These are phyloP conservation scores for Petunia hybrid DNA, from an alignment of 305 asterid species.

Conservation along the genomic window DNA sequence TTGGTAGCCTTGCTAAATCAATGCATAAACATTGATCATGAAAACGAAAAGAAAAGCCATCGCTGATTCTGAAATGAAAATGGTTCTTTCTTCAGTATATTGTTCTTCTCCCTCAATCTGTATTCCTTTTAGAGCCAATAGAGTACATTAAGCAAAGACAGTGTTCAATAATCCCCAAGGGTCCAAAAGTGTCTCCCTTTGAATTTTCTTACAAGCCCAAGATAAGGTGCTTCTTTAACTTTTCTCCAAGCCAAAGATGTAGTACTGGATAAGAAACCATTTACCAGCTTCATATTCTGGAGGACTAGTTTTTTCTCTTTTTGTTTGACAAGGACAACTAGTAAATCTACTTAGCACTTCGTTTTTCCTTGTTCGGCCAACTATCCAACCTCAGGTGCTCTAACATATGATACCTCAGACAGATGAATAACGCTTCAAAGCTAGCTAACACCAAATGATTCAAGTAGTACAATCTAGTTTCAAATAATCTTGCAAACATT, in stretches of 20 bases:
- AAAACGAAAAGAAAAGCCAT: not conserved
- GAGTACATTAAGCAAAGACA: not conserved
- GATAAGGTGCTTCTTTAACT: not conserved
- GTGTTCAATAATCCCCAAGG: not conserved
- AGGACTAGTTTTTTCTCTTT: not conserved
- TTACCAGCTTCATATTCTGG: not conserved
- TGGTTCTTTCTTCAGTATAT: not conserved
- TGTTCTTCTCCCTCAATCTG: not conserved
- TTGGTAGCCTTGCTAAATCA: not conserved
- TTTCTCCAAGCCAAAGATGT: not conserved
- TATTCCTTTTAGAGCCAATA: not conserved
- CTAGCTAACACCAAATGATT: slow-evolving; percentile 1
- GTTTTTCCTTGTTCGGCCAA: not conserved
- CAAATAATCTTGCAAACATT: not conserved
- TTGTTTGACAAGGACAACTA: not conserved
- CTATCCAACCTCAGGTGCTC: slow-evolving; percentile 1
- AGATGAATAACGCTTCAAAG: not conserved
- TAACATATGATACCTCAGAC: not conserved
- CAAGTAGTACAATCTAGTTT: not conserved
- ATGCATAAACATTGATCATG: not conserved
- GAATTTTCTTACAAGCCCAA: not conserved
- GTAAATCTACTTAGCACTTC: not conserved
- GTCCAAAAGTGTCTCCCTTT: not conserved
- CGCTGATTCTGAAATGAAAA: not conserved
- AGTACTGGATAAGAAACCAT: not conserved